These are phyloP conservation scores for Euphorbia tirucalli DNA, from an alignment of 345 rosid genomes.

Conservation along the genomic window DNA sequence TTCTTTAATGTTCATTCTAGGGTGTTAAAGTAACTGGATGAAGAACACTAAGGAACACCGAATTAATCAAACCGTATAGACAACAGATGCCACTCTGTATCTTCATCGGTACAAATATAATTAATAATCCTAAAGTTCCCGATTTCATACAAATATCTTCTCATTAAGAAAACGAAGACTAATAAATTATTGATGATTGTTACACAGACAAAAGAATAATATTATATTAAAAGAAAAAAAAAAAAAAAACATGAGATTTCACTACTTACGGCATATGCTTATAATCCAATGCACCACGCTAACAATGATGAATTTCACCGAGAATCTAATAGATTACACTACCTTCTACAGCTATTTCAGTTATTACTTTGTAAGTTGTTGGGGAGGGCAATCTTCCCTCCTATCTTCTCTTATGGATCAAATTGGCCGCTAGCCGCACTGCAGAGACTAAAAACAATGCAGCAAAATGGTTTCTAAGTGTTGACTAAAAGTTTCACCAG, in stretches of 20 bases:
- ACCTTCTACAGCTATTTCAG: constrained; percentile 11
- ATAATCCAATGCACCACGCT: constrained; percentile 15
- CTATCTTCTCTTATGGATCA: constrained; percentile 2
- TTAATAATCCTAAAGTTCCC: too few species aligned
- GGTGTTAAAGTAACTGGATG: not conserved
- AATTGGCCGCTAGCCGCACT: constrained; percentile 11
- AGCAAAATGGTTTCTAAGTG: constrained; percentile 12
- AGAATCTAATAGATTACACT: too few species aligned
- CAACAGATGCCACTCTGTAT: not conserved
- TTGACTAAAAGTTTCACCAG: not conserved
- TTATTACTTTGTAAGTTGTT: constrained; percentile 1
- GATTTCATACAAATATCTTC: not conserved
- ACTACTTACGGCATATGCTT: not conserved
- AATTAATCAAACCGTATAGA: not conserved
- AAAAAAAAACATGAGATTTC: not conserved
- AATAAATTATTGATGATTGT: constrained; percentile 11
- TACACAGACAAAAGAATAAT: not conserved
- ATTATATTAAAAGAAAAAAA: not conserved
- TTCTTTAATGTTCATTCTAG: not conserved
- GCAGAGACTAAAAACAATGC: constrained; percentile 25
- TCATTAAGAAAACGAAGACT: not conserved
- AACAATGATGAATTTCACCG: constrained; percentile 12
- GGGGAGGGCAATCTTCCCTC: not conserved
- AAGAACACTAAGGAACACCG: not conserved
- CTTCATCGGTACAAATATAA: too few species aligned